Conservation (phyloP, 2,329 filamentous ascomycete genomes). For the Colletotrichum gigasporum region DNA sequence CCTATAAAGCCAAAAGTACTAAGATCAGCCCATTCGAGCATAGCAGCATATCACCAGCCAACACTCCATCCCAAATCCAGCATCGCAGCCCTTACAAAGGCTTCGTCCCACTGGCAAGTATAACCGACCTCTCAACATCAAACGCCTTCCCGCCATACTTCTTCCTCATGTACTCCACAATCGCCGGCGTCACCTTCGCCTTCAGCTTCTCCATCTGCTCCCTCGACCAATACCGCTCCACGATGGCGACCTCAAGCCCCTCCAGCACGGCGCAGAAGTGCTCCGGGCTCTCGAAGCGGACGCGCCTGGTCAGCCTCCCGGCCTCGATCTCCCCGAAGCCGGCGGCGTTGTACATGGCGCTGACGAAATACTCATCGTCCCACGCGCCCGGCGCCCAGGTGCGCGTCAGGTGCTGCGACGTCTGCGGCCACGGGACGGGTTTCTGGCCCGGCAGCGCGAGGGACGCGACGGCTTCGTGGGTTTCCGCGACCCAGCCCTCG, state of each 20-base stretch:
- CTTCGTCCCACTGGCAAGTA: neutral
- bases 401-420: neutral
- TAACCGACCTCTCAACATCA: neutral
- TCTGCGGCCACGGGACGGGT: conserved; percentile 8
- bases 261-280: neutral
- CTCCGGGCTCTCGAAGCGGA: neutral
- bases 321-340: neutral
- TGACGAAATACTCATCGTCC: conserved; percentile 1
- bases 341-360: conserved; percentile 7
- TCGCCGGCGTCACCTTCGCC: neutral
- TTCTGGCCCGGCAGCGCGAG: neutral
- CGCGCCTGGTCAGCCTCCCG: neutral
- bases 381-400: conserved; percentile 7
- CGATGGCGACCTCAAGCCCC: neutral
- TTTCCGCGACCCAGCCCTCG: conserved; percentile 2
- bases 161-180: neutral
- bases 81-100: too few species aligned
- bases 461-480: conserved; percentile 1
- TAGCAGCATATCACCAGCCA: too few species aligned
- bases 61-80: too few species aligned
- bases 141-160: neutral
- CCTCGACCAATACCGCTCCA: neutral
- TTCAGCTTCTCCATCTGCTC: conserved; percentile 9
- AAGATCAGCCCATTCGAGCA: too few species aligned
- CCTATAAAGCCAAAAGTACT: too few species aligned